phyloP scores from a whole-genome alignment of 192 early-diverging fungal species.

The Thamnidium elegans region DNA sequence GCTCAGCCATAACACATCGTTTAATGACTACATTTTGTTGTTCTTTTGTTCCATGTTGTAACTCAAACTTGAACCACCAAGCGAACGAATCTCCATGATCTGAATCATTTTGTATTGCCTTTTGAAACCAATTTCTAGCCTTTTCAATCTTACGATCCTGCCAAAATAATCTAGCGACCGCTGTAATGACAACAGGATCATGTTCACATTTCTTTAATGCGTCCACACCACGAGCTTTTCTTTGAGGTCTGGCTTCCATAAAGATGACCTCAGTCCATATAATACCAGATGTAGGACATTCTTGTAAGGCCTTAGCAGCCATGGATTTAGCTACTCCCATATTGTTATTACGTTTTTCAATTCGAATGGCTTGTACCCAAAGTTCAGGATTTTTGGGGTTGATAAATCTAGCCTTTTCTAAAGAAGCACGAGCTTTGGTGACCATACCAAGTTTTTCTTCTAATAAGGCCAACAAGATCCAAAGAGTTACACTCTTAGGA shows the following conservation, averaged over 20 bases:
- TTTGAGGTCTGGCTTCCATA: slow-evolving; percentile 80
- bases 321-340: slow-evolving; percentile 66
- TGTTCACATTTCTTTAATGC: slow-evolving; percentile 90
- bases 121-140: slow-evolving; percentile 87
- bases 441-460: slow-evolving; percentile 67
- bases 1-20: slow-evolving; percentile 75
- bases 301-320: slow-evolving; percentile 88
- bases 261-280: slow-evolving; percentile 89
- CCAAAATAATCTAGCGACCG: slow-evolving; percentile 93
- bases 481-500: slow-evolving; percentile 73
- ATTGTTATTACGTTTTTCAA: slow-evolving; percentile 76
- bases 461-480: slow-evolving; percentile 77
- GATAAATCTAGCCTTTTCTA: slow-evolving; percentile 83
- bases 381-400: slow-evolving; percentile 78
- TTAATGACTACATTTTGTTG: slow-evolving; percentile 54
- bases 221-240: slow-evolving; percentile 85
- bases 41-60: slow-evolving; percentile 66
- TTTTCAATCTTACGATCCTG: slow-evolving; percentile 90
- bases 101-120: slow-evolving; percentile 77
- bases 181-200: slow-evolving; percentile 73
- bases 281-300: slow-evolving; percentile 81
- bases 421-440: slow-evolving; percentile 73
- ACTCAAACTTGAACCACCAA: slow-evolving; percentile 93
- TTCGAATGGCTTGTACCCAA: slow-evolving; percentile 83
- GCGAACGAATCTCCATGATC: slow-evolving; percentile 94